Percentiles rank a stretch among this genome's conserved stretches.
These are phyloP conservation scores for Porphyrellus sp. DNA, from an alignment of 1,284 basidiomycete species.

Conservation along the genomic window DNA sequence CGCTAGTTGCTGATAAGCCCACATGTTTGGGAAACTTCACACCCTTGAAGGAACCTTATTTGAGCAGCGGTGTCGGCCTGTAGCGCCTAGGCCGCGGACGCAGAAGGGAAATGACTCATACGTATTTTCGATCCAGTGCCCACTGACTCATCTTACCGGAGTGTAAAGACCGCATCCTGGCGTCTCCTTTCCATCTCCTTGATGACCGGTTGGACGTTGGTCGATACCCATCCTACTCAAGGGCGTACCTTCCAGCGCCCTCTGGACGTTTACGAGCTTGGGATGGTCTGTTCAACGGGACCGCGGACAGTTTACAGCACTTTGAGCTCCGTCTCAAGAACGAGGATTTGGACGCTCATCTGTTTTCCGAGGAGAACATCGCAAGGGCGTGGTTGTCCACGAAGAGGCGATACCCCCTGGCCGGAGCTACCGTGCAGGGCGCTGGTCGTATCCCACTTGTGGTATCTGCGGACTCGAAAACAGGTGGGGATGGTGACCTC, in stretches of 20 bases:
- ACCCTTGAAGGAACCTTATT: too few relatives aligned
- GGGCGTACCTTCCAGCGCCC: constrained; percentile 22
- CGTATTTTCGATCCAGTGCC: too few relatives aligned
- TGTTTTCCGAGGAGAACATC: constrained; percentile 21
- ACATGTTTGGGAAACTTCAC: too few relatives aligned
- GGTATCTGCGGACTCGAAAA: neutral
- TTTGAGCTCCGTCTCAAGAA: constrained; percentile 11
- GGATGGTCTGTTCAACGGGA: constrained; percentile 18
- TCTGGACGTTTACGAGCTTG: constrained; percentile 14
- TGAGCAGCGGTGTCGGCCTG: too few relatives aligned
- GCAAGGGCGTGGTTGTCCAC: constrained; percentile 20
- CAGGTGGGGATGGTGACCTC: too few relatives aligned
- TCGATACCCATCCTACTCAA: constrained; percentile 1
- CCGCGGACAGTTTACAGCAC: constrained; percentile 15
- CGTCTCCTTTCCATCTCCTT: neutral
- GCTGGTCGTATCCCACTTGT: neutral
- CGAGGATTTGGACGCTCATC: constrained; percentile 1
- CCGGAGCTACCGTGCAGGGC: constrained; percentile 14
- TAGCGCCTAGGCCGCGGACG: too few relatives aligned
- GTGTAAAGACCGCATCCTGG: too few relatives aligned
- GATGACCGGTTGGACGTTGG: constrained; percentile 4
- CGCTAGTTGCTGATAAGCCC: too few relatives aligned
- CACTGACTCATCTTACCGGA: too few relatives aligned
- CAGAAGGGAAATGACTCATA: too few relatives aligned
- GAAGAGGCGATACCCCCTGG: constrained; percentile 23